Evolutionary conservation across 208 protist genomes (phyloP), one percentile per base, ranked within the genome.

Genomic region (Hexamita inflata): DNA sequence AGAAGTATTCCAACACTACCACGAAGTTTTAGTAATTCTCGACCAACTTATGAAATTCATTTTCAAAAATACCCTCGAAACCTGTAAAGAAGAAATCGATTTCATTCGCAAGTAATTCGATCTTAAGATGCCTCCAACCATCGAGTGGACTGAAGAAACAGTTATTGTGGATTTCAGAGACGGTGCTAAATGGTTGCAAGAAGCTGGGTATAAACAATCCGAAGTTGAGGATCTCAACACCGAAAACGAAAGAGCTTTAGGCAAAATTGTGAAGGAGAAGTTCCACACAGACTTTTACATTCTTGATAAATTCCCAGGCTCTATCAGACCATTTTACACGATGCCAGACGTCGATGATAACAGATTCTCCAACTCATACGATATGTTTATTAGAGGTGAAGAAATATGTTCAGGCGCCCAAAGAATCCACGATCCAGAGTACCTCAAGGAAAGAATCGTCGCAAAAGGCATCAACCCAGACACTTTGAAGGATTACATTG

Each of bases 361-460:
- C 64, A 65, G 67, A 26, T 91, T 85, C 75, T 80, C 86, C 30
- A 92, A 93, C 78, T 89, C 89, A 53, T 99, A 98, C 86, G 97
- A 99, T 84, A 88, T 98, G 83, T 98, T 98, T 83, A 91, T 99
- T 73, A 89, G 96, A 61, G 96, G 95, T 41, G 92, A 99, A 86
- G 97, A 99, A 86, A 98, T 99, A 80, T 90, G 88, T 30, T 98
- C 94, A 35, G 97, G 97, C 34, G 94, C 96, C 41, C 96, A 99
- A 90, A 92, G 96, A 87, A 93, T 99, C 64, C 95, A 99, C 85
- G 93, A 97, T 32, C 32, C 64, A 11, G 64, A 42, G 15, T 35
- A 30, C 73, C 26, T 58, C 2, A 7, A 24, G 7, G 32, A 75
- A 30, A 11, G 59, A 30, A 59, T 15, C 11, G 35, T 4, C 15